phyloP scores from a whole-genome alignment of 305 asterid species.

The Fraxinus platypoda region DNA sequence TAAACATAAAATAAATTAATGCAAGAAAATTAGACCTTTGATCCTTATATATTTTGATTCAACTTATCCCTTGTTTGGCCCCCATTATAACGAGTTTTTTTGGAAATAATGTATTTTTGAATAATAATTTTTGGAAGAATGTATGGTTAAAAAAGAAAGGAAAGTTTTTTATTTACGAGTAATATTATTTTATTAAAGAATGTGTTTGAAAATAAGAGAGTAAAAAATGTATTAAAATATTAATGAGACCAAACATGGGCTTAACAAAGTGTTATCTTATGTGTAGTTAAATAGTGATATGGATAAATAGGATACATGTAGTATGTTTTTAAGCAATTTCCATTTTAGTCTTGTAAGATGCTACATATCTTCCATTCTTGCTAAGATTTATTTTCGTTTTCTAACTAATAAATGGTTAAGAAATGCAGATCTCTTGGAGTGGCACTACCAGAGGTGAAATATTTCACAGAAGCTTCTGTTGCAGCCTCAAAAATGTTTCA shows the following conservation, averaged over 20 bases:
- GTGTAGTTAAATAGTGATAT: neutral
- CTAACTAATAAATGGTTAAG: neutral
- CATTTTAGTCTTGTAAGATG: neutral
- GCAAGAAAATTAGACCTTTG: neutral
- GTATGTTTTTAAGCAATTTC: neutral
- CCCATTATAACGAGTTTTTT: too few species aligned
- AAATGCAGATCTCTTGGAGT: slow-evolving; percentile 70
- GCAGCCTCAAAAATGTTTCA: slow-evolving; percentile 70
- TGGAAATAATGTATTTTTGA: too few species aligned
- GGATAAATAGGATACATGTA: neutral
- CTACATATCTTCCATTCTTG: neutral
- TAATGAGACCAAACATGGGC: too few species aligned
- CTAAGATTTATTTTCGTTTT: neutral
- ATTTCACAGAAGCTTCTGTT: slow-evolving; percentile 84
- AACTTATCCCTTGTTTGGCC: neutral
- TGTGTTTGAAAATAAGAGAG: too few species aligned
- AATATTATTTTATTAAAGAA: too few species aligned
- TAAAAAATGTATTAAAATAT: too few species aligned
- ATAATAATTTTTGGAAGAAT: too few species aligned
- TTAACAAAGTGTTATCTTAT: neutral
- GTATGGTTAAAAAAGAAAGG: too few species aligned
- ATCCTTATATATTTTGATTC: neutral
- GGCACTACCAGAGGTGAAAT: slow-evolving; percentile 80
- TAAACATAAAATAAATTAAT: too few species aligned
- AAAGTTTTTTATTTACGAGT: too few species aligned